A percentile compares a stretch with the other conserved stretches of the same genome.
Evolutionary conservation across 352 stramenopile genomes (phyloP).

Genomic region (Phytopythium vexans): DNA sequence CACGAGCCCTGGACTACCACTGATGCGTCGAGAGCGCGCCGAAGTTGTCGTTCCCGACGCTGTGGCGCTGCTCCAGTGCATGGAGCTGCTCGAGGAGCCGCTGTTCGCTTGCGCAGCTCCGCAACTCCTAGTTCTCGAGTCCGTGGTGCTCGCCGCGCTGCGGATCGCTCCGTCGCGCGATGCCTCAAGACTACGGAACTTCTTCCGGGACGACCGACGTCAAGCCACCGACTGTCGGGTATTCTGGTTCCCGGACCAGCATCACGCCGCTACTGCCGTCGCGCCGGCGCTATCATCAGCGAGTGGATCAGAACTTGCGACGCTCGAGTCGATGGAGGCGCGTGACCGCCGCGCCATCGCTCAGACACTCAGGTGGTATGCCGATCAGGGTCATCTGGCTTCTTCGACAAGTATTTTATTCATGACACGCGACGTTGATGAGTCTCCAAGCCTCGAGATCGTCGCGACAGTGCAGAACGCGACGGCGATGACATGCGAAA

Average conservation of each 20-base stretch:
- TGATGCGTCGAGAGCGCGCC: slow-evolving; percentile 30
- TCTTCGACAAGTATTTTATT: slow-evolving; percentile 39
- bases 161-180: slow-evolving; percentile 65
- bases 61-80: slow-evolving; percentile 64
- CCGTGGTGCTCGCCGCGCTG: slow-evolving; percentile 57
- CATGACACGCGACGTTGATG: slow-evolving; percentile 51
- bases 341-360: slow-evolving; percentile 47
- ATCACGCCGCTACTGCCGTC: slow-evolving; percentile 58
- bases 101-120: slow-evolving; percentile 32
- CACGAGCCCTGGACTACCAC: slow-evolving; percentile 17
- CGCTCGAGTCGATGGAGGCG: slow-evolving; percentile 31
- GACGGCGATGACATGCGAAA: slow-evolving; percentile 55
- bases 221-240: slow-evolving; percentile 37
- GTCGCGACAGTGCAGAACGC: slow-evolving; percentile 25
- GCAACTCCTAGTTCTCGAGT: slow-evolving; percentile 72
- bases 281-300: slow-evolving; percentile 17
- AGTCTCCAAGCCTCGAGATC: slow-evolving; percentile 35
- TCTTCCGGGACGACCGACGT: slow-evolving; percentile 59
- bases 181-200: slow-evolving; percentile 56
- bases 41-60: slow-evolving; percentile 75
- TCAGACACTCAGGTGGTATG: slow-evolving; percentile 68
- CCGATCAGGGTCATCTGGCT: slow-evolving; percentile 30
- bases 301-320: slow-evolving; percentile 2
- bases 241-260: slow-evolving; percentile 68
- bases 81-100: slow-evolving; percentile 69